These are phyloP conservation scores for Chlamydomonas sphaeroides DNA, from an alignment of 139 green algal species.

Conservation along the genomic window DNA sequence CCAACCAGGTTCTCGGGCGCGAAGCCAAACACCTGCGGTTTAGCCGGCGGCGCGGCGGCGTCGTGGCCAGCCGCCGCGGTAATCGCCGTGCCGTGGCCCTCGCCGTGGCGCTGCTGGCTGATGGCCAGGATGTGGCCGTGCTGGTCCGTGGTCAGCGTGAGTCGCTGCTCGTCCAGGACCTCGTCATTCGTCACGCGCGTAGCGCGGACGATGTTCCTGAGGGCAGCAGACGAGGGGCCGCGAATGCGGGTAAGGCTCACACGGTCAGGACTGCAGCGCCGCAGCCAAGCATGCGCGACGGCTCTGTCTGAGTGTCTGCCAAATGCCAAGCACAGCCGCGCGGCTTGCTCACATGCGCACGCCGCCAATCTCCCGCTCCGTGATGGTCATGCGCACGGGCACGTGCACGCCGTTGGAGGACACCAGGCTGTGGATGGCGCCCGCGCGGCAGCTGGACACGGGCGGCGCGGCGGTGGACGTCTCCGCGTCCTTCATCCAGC, in stretches of 20 bases:
- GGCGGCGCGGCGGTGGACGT: background rate
- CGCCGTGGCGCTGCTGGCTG: background rate
- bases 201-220: slow-evolving; percentile 22
- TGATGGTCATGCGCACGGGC: slow-evolving; percentile 43
- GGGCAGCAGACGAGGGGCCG: too few relatives aligned
- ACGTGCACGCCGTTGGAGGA: slow-evolving; percentile 49
- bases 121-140: slow-evolving; percentile 40
- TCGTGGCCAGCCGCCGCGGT: background rate
- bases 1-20: slow-evolving; percentile 17
- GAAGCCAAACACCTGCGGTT: slow-evolving; percentile 45
- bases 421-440: slow-evolving; percentile 32
- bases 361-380: background rate
- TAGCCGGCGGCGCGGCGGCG: background rate
- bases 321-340: too few relatives aligned
- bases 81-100: background rate
- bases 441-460: slow-evolving; percentile 39
- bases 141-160: slow-evolving; percentile 40
- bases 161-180: slow-evolving; percentile 46
- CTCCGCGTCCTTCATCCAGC: slow-evolving; percentile 54
- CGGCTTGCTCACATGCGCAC: slow-evolving; percentile 15
- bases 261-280: too few relatives aligned
- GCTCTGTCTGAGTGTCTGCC: too few relatives aligned
- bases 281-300: too few relatives aligned
- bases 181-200: background rate
- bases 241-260: too few relatives aligned